These are phyloP conservation scores for Parietichytrium sp. DNA, from an alignment of 108 stramenopile genomes.

Conservation along the genomic window DNA sequence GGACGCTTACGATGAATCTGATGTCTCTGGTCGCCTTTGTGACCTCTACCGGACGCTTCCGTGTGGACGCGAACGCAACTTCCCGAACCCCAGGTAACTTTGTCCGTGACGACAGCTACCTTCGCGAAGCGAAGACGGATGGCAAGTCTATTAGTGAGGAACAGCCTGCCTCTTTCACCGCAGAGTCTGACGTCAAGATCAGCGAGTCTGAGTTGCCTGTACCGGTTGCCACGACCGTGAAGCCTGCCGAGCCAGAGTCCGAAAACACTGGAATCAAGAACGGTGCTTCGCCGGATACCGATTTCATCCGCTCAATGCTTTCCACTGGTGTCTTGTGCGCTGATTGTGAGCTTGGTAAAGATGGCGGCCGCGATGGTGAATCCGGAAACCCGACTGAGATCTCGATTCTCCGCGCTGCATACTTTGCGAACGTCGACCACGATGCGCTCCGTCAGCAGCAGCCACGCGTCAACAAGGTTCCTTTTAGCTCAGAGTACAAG, in stretches of 20 bases:
- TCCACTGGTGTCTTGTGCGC: constrained; percentile 75
- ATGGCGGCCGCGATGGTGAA: constrained; percentile 50
- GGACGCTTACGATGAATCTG: constrained; percentile 93
- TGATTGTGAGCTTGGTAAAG: constrained; percentile 67
- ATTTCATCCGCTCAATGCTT: constrained; percentile 66
- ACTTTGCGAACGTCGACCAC: constrained; percentile 68
- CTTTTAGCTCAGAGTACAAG: constrained; percentile 87
- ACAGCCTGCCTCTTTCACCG: no score
- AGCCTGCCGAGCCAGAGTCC: background rate
- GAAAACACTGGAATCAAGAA: background rate
- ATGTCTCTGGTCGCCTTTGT: constrained; percentile 67
- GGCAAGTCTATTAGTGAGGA: no score
- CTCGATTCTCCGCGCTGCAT: constrained; percentile 76
- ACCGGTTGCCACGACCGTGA: constrained; percentile 18
- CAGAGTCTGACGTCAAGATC: constrained; percentile 48
- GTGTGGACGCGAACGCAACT: background rate
- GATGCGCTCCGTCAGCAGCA: constrained; percentile 76
- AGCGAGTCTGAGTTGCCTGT: constrained; percentile 7
- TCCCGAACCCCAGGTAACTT: constrained; percentile 6
- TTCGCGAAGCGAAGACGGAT: background rate
- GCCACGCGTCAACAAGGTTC: constrained; percentile 81
- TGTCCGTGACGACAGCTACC: constrained; percentile 26
- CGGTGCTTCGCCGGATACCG: constrained; percentile 52
- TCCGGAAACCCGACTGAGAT: constrained; percentile 88
- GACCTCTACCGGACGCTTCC: constrained; percentile 34